A percentile compares a stretch with the other conserved stretches of the same genome.
phyloP scores from a whole-genome alignment of 345 rosid species.

The Brassica incana region DNA sequence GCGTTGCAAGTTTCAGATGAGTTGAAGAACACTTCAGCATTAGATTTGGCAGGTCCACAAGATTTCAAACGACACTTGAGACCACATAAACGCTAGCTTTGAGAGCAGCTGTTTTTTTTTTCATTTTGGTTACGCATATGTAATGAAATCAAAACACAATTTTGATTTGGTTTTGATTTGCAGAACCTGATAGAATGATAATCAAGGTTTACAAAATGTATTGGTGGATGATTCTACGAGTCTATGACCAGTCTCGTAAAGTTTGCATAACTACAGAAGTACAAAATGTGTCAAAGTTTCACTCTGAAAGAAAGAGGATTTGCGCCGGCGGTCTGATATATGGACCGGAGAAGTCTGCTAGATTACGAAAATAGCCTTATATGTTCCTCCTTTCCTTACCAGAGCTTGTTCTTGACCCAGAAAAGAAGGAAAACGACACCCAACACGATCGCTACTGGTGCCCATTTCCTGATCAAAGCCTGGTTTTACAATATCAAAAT shows the following conservation, averaged over 20 bases:
- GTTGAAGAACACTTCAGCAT: constrained; percentile 49
- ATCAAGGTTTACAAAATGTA: constrained; percentile 14
- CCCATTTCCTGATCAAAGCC: constrained; percentile 98
- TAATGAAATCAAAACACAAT: constrained; percentile 6
- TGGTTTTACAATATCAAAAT: constrained; percentile 32
- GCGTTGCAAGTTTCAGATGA: constrained; percentile 58
- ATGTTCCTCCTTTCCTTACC: constrained; percentile 48
- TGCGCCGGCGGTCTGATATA: constrained; percentile 9
- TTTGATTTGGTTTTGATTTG: neutral
- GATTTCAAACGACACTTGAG: constrained; percentile 60
- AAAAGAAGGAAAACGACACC: constrained; percentile 94
- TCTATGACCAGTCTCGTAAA: constrained; percentile 25
- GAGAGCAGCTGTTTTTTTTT: neutral
- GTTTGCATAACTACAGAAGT: constrained; percentile 37
- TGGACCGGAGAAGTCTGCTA: constrained; percentile 29
- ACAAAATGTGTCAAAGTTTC: constrained; percentile 40
- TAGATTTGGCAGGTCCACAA: constrained; percentile 59
- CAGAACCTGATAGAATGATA: constrained; percentile 21
- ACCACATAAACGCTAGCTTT: constrained; percentile 29
- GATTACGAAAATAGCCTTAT: constrained; percentile 25
- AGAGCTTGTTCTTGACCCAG: constrained; percentile 85
- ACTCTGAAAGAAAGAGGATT: constrained; percentile 6
- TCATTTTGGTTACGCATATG: constrained; percentile 1
- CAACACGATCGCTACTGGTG: constrained; percentile 86
- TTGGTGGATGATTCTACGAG: constrained; percentile 15